Percentiles rank a stretch among this genome's conserved stretches.
Evolutionary conservation across 805 yeast species (phyloP).

Genomic region (Ogataea trehaloabstinens): DNA sequence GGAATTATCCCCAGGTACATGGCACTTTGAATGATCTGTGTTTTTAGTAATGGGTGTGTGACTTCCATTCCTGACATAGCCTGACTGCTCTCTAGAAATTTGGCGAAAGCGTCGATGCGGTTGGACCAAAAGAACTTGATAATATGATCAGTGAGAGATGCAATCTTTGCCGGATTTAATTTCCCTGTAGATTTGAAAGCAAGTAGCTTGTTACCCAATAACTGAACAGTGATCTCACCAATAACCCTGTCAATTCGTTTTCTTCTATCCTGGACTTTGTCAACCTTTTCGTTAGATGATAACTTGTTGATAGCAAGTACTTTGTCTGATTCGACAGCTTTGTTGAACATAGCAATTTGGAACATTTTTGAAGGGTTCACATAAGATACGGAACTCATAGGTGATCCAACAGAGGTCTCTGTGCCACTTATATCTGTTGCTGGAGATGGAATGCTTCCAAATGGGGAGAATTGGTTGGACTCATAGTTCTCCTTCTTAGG

Average conservation of each 20-base stretch:
- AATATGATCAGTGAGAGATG: slow-evolving; percentile 30
- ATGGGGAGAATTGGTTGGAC: slow-evolving; percentile 7
- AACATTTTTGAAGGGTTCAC: slow-evolving; percentile 27
- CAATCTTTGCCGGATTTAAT: slow-evolving; percentile 20
- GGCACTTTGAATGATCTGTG: slow-evolving; percentile 20
- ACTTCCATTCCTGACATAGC: neutral
- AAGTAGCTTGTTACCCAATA: slow-evolving; percentile 10
- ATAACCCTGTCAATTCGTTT: slow-evolving; percentile 20
- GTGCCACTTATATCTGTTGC: neutral
- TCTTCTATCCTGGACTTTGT: slow-evolving; percentile 4
- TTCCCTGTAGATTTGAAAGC: slow-evolving; percentile 6
- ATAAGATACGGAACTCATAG: slow-evolving; percentile 20
- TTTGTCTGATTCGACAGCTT: slow-evolving; percentile 22
- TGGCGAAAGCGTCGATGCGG: slow-evolving; percentile 21
- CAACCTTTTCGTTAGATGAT: slow-evolving; percentile 1
- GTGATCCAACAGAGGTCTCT: no score
- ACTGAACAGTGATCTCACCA: slow-evolving; percentile 21
- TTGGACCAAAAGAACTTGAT: slow-evolving; percentile 30
- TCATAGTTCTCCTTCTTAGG: slow-evolving; percentile 15
- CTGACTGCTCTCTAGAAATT: slow-evolving; percentile 19
- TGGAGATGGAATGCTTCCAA: neutral
- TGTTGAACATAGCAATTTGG: slow-evolving; percentile 27
- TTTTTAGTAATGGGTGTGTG: slow-evolving; percentile 14
- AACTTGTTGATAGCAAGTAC: slow-evolving; percentile 3
- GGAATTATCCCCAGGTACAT: slow-evolving; percentile 19